Percentiles rank a stretch among this genome's conserved stretches.
Evolutionary conservation across 2,329 filamentous ascomycete species (phyloP).

Genomic region (Alternaria atra): DNA sequence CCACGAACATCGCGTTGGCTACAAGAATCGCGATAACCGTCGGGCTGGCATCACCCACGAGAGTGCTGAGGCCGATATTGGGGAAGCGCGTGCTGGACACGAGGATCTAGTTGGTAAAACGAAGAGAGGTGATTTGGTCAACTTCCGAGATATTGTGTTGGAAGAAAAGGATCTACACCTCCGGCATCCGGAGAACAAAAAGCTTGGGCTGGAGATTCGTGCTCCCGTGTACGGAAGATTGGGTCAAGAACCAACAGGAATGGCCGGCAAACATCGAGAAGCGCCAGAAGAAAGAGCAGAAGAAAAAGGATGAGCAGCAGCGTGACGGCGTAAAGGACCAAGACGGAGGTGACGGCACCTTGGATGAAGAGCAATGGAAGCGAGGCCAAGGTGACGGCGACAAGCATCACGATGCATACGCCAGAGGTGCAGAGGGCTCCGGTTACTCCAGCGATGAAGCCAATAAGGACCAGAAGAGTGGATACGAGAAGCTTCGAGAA

Average conservation of each 20-base stretch:
- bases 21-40: constrained; percentile 49
- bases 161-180: constrained; percentile 55
- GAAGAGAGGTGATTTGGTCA: constrained; percentile 47
- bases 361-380: neutral
- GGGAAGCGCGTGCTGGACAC: constrained; percentile 38
- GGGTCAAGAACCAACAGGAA: neutral
- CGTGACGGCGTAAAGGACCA: neutral
- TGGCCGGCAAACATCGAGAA: neutral
- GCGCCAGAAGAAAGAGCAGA: neutral
- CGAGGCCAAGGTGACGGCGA: neutral
- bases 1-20: constrained; percentile 55
- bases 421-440: neutral
- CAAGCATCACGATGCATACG: neutral
- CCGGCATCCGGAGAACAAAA: constrained; percentile 54
- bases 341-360: neutral
- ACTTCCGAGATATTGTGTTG: constrained; percentile 48
- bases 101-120: constrained; percentile 33
- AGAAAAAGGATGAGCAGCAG: neutral
- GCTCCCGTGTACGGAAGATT: neutral
- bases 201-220: constrained; percentile 36
- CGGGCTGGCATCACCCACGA: constrained; percentile 45
- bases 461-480: neutral
- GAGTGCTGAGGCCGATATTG: constrained; percentile 23
- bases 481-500: constrained; percentile 43
- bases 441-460: neutral